Conservation (phyloP, 805 yeast species). For the Yarrowia sp. region DNA sequence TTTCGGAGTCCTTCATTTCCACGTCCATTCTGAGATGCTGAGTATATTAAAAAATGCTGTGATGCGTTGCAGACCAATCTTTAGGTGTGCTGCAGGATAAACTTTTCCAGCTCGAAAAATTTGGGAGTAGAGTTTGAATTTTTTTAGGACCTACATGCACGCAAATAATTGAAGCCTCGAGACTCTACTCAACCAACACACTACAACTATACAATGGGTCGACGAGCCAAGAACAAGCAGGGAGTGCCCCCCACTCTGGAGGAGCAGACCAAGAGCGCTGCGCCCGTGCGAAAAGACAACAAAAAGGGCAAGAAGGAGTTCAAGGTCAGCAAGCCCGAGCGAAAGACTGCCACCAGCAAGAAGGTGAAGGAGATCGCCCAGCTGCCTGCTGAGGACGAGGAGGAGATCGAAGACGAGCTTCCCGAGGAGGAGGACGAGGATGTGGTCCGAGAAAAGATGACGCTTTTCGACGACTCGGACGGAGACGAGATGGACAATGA, state of each 20-base stretch:
- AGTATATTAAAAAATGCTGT: neutral
- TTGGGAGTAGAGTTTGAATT: conserved; percentile 36
- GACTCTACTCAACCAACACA: neutral
- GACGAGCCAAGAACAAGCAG: conserved; percentile 91
- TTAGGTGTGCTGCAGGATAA: conserved; percentile 23
- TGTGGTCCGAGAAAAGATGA: conserved; percentile 70
- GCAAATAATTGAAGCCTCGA: neutral
- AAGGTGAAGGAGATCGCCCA: conserved; percentile 41
- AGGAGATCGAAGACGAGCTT: conserved; percentile 39
- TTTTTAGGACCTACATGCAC: conserved; percentile 29
- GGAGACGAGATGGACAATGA: conserved; percentile 56
- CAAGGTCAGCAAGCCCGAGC: conserved; percentile 36
- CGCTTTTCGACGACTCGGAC: conserved; percentile 61
- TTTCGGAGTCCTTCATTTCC: conserved; percentile 16
- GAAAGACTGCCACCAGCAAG: conserved; percentile 41
- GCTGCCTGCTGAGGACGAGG: conserved; percentile 27
- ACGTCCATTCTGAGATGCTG: conserved; percentile 6
- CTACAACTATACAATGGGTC: conserved; percentile 66
- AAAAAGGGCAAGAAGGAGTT: conserved; percentile 12
- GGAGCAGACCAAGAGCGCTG: conserved; percentile 51
- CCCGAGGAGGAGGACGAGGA: conserved; percentile 65
- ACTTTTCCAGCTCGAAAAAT: conserved; percentile 18
- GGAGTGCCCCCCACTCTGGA: conserved; percentile 90
- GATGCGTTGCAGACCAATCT: neutral
- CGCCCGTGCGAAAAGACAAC: conserved; percentile 39